Conservation (phyloP, 202 grass and related monocot genomes). For the Setaria viridis region DNA sequence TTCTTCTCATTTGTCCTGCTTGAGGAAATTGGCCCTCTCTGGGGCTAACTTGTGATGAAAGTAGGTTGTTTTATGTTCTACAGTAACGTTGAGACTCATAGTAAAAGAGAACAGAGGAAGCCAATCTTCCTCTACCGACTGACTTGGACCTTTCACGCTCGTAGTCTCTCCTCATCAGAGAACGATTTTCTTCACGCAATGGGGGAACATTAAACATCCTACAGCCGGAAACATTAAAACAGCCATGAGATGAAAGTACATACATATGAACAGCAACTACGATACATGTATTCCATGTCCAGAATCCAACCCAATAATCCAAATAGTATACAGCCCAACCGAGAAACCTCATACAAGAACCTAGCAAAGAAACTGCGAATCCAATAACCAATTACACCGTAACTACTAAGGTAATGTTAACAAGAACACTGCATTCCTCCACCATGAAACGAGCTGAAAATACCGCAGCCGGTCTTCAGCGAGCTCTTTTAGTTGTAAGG, state of each 20-base stretch:
- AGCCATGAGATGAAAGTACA: background rate
- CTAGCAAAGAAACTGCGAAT: conserved; percentile 38
- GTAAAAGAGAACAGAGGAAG: too few relatives aligned
- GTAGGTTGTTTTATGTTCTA: too few relatives aligned
- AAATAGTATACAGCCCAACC: conserved; percentile 47
- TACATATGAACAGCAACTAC: conserved; percentile 23
- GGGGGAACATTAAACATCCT: background rate
- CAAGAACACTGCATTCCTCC: conserved; percentile 40
- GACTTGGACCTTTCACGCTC: too few relatives aligned
- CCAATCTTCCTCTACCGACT: too few relatives aligned
- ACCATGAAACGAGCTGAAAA: conserved; percentile 41
- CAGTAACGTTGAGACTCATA: too few relatives aligned
- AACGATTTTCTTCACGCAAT: background rate
- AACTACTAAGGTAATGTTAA: conserved; percentile 54
- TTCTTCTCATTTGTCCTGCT: too few relatives aligned
- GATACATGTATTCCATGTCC: conserved; percentile 34
- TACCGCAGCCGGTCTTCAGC: background rate
- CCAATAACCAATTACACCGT: conserved; percentile 53
- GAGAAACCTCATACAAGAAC: conserved; percentile 42
- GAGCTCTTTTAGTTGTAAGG: conserved; percentile 54
- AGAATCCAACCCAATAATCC: conserved; percentile 44
- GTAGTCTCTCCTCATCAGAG: too few relatives aligned
- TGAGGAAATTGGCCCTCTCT: too few relatives aligned
- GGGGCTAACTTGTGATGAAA: too few relatives aligned
- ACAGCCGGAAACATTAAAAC: background rate